Conservation (phyloP, 2,329 filamentous ascomycete species). For the Gremmenia infestans region DNA sequence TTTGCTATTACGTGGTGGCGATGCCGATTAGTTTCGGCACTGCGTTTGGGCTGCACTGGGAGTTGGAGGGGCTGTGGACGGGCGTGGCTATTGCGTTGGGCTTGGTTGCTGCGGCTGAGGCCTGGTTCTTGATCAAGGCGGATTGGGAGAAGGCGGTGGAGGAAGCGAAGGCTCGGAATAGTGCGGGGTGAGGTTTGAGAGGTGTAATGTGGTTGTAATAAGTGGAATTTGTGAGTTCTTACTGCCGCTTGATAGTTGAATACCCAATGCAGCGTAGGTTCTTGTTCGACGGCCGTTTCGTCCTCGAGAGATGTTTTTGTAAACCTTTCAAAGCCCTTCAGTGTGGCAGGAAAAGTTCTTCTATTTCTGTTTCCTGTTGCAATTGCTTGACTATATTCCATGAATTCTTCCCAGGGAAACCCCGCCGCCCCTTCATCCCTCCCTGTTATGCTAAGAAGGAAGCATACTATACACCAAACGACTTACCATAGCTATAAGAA, state of each 20-base stretch:
- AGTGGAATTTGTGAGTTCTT: not conserved
- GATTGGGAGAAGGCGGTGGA: constrained; percentile 56
- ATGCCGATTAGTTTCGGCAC: constrained; percentile 77
- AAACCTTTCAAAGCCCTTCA: too few species aligned
- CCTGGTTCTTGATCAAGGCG: constrained; percentile 48
- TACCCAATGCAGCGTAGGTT: not conserved
- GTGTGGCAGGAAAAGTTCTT: too few species aligned
- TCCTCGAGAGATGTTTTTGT: too few species aligned
- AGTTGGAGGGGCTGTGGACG: constrained; percentile 74
- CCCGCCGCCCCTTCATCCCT: too few species aligned
- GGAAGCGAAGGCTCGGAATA: constrained; percentile 54
- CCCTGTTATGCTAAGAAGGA: too few species aligned
- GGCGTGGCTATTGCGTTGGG: constrained; percentile 62
- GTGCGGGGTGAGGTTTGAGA: constrained; percentile 27
- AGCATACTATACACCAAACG: too few species aligned
- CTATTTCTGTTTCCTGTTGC: too few species aligned
- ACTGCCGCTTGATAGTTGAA: not conserved
- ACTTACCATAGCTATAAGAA: too few species aligned
- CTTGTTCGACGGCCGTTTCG: too few species aligned
- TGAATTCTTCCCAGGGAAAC: too few species aligned
- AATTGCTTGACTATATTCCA: too few species aligned
- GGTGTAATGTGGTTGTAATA: not conserved
- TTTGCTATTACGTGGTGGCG: constrained; percentile 81
- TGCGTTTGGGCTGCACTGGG: constrained; percentile 73
- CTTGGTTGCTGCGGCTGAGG: constrained; percentile 51